These are phyloP conservation scores for Hymenoscyphus fructigenus DNA, from an alignment of 2,329 filamentous ascomycete genomes.

Conservation along the genomic window DNA sequence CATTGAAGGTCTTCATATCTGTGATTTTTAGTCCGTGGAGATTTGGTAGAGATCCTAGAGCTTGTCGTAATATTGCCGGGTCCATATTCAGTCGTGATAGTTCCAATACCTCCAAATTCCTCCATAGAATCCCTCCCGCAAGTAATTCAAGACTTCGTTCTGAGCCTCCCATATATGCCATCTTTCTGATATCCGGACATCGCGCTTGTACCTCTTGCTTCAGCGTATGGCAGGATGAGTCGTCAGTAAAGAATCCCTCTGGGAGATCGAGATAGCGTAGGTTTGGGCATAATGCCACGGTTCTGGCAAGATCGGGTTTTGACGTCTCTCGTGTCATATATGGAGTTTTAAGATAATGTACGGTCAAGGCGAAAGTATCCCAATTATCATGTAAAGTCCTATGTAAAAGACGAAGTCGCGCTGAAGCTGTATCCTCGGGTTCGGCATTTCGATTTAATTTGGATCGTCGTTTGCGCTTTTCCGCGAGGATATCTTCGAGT, in stretches of 20 bases:
- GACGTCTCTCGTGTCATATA: slow-evolving; percentile 90
- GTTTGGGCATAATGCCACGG: slow-evolving; percentile 80
- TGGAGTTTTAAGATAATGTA: slow-evolving; percentile 81
- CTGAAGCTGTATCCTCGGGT: slow-evolving; percentile 75
- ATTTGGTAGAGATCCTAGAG: slow-evolving; percentile 63
- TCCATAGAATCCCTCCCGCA: slow-evolving; percentile 64
- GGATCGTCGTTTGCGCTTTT: slow-evolving; percentile 72
- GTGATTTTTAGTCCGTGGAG: slow-evolving; percentile 75
- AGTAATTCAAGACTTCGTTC: slow-evolving; percentile 76
- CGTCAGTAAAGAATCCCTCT: slow-evolving; percentile 81
- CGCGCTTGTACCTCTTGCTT: slow-evolving; percentile 81
- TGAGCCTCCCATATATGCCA: slow-evolving; percentile 77
- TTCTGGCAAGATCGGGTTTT: slow-evolving; percentile 80
- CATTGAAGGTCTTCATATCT: slow-evolving; percentile 67
- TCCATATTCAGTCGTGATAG: slow-evolving; percentile 68
- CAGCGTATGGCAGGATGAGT: slow-evolving; percentile 70
- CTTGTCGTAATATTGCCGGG: slow-evolving; percentile 66
- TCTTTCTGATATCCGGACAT: slow-evolving; percentile 82
- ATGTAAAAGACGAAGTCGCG: slow-evolving; percentile 74
- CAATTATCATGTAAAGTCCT: slow-evolving; percentile 78
- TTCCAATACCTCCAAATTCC: slow-evolving; percentile 70
- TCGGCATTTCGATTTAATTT: slow-evolving; percentile 75
- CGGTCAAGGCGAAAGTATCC: slow-evolving; percentile 62
- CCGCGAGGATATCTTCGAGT: slow-evolving; percentile 76
- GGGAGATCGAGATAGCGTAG: slow-evolving; percentile 88